Percentiles rank a stretch among this genome's conserved stretches.
Conservation (phyloP, 2,329 filamentous ascomycete species). For the Cylindrodendrum hubeiense region DNA sequence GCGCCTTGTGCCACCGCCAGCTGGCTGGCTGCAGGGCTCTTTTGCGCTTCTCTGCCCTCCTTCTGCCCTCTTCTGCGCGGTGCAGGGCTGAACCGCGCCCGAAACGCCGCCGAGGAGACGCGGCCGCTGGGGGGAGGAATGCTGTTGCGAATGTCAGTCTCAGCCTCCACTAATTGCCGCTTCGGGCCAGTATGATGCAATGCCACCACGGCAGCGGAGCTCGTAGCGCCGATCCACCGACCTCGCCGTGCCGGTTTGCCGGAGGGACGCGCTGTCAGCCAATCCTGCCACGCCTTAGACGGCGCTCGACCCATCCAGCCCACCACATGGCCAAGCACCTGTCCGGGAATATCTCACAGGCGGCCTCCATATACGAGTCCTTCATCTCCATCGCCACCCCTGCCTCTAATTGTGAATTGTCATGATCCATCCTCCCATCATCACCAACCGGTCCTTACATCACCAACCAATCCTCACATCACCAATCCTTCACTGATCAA, state of each 20-base stretch:
- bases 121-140: background rate
- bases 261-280: background rate
- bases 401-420: no score
- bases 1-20: background rate
- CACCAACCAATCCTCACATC: no score
- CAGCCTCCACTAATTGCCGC: background rate
- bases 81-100: background rate
- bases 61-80: background rate
- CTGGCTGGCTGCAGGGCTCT: background rate
- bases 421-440: no score
- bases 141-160: background rate
- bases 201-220: background rate
- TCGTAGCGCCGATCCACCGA: background rate
- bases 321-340: background rate
- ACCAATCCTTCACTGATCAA: no score
- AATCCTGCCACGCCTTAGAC: background rate
- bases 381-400: background rate
- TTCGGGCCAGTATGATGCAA: slow-evolving; percentile 12
- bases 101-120: background rate
- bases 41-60: background rate
- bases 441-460: no score
- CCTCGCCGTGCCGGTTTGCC: slow-evolving; percentile 20
- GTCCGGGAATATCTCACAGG: background rate
- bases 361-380: background rate
- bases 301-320: background rate